These are phyloP conservation scores for Kwoniella sp. DNA, from an alignment of 768 basidiomycete species.

Conservation along the genomic window DNA sequence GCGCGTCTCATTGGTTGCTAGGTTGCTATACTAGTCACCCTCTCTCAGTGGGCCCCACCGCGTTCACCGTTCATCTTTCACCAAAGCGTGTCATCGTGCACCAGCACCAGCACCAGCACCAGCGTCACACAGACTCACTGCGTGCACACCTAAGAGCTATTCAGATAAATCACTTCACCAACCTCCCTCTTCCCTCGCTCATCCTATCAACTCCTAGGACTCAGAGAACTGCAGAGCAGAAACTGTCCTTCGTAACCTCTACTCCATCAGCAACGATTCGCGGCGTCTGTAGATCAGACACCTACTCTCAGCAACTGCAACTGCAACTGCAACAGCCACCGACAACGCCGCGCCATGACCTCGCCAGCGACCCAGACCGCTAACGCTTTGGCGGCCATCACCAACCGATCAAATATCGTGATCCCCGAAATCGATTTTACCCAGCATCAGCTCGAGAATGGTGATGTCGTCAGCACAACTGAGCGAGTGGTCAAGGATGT, in stretches of 20 bases:
- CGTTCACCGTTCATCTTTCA: neutral
- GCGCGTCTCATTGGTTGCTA: constrained; percentile 16
- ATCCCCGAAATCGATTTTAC: constrained; percentile 81
- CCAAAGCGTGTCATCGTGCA: neutral
- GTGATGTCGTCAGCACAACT: constrained; percentile 84
- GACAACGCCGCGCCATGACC: constrained; percentile 31
- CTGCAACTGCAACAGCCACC: neutral
- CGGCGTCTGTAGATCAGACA: neutral
- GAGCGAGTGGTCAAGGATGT: constrained; percentile 97
- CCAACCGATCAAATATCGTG: constrained; percentile 43
- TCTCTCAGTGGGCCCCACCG: constrained; percentile 8
- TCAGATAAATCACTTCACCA: neutral
- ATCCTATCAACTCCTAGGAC: neutral
- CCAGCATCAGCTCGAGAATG: constrained; percentile 88
- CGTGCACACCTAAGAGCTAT: neutral
- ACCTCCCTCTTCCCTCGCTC: constrained; percentile 1
- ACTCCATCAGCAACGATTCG: neutral
- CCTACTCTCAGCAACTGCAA: neutral
- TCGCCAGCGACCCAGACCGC: constrained; percentile 48
- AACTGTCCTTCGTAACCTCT: neutral
- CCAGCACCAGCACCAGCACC: too few species aligned
- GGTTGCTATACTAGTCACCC: constrained; percentile 9
- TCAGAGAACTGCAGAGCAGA: constrained; percentile 1
- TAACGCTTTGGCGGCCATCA: constrained; percentile 50
- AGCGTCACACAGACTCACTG: too few species aligned